Evolutionary conservation across 441 rosid species (phyloP), one percentile per base, ranked within the genome.

Genomic region (Corymbia calophylla): DNA sequence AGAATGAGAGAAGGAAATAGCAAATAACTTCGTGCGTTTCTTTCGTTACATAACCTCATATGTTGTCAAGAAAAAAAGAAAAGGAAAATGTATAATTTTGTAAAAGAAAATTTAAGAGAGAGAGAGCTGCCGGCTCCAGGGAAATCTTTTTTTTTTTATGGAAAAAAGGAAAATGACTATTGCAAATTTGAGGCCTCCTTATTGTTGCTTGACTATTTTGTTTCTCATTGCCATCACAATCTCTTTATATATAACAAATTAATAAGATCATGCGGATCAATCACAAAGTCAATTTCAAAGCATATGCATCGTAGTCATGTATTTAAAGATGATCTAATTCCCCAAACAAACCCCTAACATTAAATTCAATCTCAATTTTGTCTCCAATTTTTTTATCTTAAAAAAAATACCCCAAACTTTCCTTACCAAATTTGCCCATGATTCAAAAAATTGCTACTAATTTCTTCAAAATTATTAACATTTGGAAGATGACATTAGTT

Each of bases 371-470:
- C 62, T 58, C 29, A 58, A 58, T 23, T 58, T 0, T 58, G 14
- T 58, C 11, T 29, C 15, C 0, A 25, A 4, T 25, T 25, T 58
- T 58, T 58, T 0, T 4, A 25, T 29, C 64, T 25, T 10, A 58
- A 58, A 25, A 25, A 25, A 10, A 29, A 58, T 58, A 58, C 25
- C 25, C 25, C 64, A 58, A 4, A 25, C n/a, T 58, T 58, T 58
- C 14, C 3, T 10, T 1, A 4, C n/a, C 2, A 58, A 58, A 58
- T 58, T 0, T 58, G n/a, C 64, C 25, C 6, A 25, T 0, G 3
- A 25, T 58, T 2, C 13, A 25, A 58, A 58, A 4, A 58, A 58
- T 58, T 29, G 0, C 25, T 13, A 10, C 6, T 25, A 0, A 10
- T 25, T 58, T 58, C 29, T 25, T 25, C 13, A 58, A 58, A 58